These are phyloP conservation scores for Musa troglodytarum DNA, from an alignment of 176 grass and related monocot genomes.

Conservation along the genomic window DNA sequence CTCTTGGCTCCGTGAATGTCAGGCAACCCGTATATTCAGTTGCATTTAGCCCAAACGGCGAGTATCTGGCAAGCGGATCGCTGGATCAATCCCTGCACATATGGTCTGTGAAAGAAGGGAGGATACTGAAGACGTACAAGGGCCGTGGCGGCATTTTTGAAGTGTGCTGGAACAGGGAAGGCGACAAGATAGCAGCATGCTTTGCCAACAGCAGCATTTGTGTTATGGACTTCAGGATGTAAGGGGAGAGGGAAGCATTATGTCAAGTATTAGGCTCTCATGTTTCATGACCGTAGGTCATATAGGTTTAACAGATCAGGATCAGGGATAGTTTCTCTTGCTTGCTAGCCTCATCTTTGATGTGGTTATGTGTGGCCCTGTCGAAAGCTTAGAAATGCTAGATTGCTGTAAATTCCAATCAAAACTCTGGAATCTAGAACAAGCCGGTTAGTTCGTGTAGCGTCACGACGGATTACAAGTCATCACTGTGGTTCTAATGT, in stretches of 20 bases:
- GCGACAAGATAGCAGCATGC: constrained; percentile 89
- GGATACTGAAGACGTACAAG: constrained; percentile 74
- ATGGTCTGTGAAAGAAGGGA: constrained; percentile 96
- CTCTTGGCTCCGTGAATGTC: background rate
- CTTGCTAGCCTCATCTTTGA: too few species aligned
- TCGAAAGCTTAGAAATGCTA: too few species aligned
- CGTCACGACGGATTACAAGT: too few species aligned
- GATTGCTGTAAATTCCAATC: too few species aligned
- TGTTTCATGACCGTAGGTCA: too few species aligned
- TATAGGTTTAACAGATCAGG: too few species aligned
- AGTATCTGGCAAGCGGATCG: constrained; percentile 91
- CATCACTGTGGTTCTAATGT: too few species aligned
- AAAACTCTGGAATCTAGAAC: too few species aligned
- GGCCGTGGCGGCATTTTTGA: constrained; percentile 92
- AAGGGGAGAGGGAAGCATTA: background rate
- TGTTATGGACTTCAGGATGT: constrained; percentile 93
- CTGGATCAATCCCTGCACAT: constrained; percentile 89
- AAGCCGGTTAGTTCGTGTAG: too few species aligned
- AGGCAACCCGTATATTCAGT: constrained; percentile 95
- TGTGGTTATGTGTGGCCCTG: too few species aligned
- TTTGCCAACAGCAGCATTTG: constrained; percentile 85
- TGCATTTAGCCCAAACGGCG: constrained; percentile 79
- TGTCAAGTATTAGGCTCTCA: too few species aligned
- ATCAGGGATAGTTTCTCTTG: too few species aligned
- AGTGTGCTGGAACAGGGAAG: constrained; percentile 99